Base-by-base conservation (phyloP, 768 basidiomycete species). In the Boletus sensibilis region DNA sequence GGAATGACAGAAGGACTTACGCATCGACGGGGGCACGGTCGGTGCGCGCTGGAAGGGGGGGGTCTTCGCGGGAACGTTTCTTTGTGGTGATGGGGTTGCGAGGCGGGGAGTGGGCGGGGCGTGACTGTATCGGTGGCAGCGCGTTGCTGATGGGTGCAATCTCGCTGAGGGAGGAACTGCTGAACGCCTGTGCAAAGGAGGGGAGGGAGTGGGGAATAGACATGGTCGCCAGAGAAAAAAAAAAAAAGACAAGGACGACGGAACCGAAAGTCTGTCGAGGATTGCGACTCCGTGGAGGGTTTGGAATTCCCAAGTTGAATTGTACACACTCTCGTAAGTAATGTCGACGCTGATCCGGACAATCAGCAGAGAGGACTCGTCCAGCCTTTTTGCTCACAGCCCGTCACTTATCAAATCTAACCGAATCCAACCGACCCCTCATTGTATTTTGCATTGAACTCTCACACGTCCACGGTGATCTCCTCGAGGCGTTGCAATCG, bases 121-220 rank as follows among this genome's bases (percentile, higher is more conserved):
- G 59, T 11, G 66, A 63, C 53, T 87, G 84, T 47, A 89, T 87
- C 52, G 87, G 88, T 12, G 88, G 87, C 4, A 90, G 76, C 40
- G 82, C 74, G 69, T 84, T 86, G 71, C 74, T 81, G 53, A 74
- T 73, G 35, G 76, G 68, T 1, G 80, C 70, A 21, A 84, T 77
- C 56, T 72, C 78, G 71, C 68, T 75, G 52, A 88, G 72, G 7
- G 84, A 83, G 1, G 80, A 79, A 50, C 63, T 75, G 68, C 79
- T 82, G 74, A 92, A 92, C 0, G 90, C 82, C 74, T 88, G 85
- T 2, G 86, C 84, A 71, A 92, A 92, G 41, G 90, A 87, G 39
- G 90, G 90, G 38, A 92, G 82, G 11, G 88, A 85, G 69, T 85
- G 86, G 58, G 76, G 73, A 58, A 74, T 70, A 59, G 79, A 76